Percentiles rank a stretch among this genome's conserved stretches.
Conservation (phyloP, 164 flowering plant species). For the Taxillus chinensis region DNA sequence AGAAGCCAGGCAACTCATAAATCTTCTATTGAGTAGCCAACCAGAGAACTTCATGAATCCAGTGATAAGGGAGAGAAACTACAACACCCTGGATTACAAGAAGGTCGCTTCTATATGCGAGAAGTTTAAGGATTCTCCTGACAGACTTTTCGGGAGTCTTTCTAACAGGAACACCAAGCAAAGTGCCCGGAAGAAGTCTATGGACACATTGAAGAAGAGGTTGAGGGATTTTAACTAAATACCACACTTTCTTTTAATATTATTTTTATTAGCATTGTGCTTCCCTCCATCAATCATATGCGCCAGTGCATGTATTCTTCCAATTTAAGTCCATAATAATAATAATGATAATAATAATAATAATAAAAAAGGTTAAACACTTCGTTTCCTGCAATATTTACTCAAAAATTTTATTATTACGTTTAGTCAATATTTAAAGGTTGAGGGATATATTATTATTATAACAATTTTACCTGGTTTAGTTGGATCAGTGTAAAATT, state of each 20-base stretch:
- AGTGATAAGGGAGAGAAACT: neutral
- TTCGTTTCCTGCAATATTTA: too few relatives aligned
- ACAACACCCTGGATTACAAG: neutral
- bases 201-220: neutral
- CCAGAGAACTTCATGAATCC: constrained; percentile 3
- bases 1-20: constrained; percentile 1
- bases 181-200: neutral
- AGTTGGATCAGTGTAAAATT: too few relatives aligned
- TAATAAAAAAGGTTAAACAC: too few relatives aligned
- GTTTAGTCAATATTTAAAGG: too few relatives aligned
- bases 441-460: too few relatives aligned
- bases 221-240: neutral
- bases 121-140: neutral
- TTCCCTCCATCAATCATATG: too few relatives aligned
- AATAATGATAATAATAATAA: too few relatives aligned
- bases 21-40: constrained; percentile 1
- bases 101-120: neutral
- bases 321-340: too few relatives aligned
- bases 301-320: too few relatives aligned
- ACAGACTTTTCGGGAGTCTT: neutral
- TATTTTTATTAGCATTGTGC: neutral
- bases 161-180: neutral
- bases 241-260: too few relatives aligned
- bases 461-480: too few relatives aligned
- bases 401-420: too few relatives aligned